Evolutionary conservation across 2,329 filamentous ascomycete genomes (phyloP).

Genomic region (Grosmannia huntii): DNA sequence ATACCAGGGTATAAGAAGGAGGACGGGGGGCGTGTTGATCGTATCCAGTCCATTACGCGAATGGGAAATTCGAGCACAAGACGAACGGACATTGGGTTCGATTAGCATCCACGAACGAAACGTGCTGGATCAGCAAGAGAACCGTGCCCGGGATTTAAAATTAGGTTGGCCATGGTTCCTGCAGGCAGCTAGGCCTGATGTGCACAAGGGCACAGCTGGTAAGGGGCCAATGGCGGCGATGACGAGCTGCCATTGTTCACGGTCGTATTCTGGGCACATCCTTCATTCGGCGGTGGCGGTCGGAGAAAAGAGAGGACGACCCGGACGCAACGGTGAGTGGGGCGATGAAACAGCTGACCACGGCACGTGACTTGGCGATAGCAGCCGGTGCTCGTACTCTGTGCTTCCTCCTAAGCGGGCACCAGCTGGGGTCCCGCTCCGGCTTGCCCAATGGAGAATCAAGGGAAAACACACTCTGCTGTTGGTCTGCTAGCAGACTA

Average conservation of each 20-base stretch:
- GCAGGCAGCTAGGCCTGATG: not conserved
- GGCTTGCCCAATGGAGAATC: not conserved
- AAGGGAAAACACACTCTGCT: too few species aligned
- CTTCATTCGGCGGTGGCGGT: not conserved
- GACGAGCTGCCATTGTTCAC: not conserved
- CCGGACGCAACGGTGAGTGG: too few species aligned
- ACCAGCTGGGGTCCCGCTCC: not conserved
- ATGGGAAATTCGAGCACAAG: not conserved
- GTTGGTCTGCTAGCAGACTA: not conserved
- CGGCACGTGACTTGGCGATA: too few species aligned
- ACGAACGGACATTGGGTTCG: not conserved
- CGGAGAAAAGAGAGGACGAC: too few species aligned
- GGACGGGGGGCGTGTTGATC: not conserved
- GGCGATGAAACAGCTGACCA: too few species aligned
- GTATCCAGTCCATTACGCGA: not conserved
- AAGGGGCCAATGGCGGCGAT: not conserved
- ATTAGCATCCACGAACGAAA: not conserved
- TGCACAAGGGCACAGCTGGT: not conserved
- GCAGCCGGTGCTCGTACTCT: too few species aligned
- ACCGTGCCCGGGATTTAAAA: not conserved
- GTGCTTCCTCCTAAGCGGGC: too few species aligned
- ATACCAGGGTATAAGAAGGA: not conserved
- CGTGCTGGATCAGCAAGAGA: not conserved
- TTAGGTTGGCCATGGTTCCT: not conserved
- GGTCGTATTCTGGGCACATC: not conserved